Evolutionary conservation across 2,329 filamentous ascomycete species (phyloP), one percentile per base, ranked within the genome.

Genomic region (Aspergillus terreus): DNA sequence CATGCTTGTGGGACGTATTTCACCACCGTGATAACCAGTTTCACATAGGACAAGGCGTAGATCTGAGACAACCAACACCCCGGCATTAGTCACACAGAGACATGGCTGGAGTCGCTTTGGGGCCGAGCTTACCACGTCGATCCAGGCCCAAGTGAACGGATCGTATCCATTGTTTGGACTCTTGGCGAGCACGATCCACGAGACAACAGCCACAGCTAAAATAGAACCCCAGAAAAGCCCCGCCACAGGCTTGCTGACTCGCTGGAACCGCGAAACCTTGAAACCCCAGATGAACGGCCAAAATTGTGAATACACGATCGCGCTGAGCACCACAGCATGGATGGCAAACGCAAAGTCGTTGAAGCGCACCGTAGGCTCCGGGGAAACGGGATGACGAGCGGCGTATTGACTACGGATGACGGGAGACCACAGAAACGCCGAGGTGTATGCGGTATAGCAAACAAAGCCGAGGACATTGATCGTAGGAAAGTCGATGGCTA

Each of bases 1-100:
- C 87, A 78, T 35, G 88, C 83, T 76, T 96, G 91, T 4, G 94
- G 94, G 44, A 90, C 85, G 72, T 96, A 97, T 75, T 99, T 99
- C 72, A 95, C 82, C 23, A 96, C 75, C 0, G 92, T 96, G 58
- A 95, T 83, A 49, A 92, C 71, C 32, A 99, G 78, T 74, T 99
- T 99, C 67, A 95, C 86, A 67, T 95, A 95, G 40, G 89, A 90
- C 30, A 95, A 75, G 11, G 87, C 82, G 64, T 85, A 83, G 30
- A 84, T 74, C 82, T 81, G 54, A 41, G 44, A 38, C 19, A 25
- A 15, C 17, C 35, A n/a, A 38, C 35, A 38, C 14, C 12, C 14
- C 12, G 14, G 15, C 11, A 15, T 38, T 38, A 38, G 35, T n/a
- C 35, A 17, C 15, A 4, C 35, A n/a, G 14, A 36, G 0, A n/a